Evolutionary conservation across 1,284 basidiomycete genomes (phyloP), one percentile per base, ranked within the genome.

Genomic region (Cryptococcus wingfieldii): DNA sequence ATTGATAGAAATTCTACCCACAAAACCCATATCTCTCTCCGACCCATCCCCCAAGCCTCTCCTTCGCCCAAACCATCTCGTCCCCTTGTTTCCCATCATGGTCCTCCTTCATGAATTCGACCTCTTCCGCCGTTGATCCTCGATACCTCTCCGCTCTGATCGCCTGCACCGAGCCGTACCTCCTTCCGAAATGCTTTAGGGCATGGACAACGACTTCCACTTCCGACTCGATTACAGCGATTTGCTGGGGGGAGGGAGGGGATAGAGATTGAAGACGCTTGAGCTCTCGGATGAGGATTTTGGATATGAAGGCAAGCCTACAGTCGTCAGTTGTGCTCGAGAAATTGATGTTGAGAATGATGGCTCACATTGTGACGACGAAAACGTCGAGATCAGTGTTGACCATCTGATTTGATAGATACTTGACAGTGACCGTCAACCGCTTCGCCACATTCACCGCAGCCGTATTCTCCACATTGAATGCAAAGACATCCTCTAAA

Each of bases 301-400:
- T 70, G 37, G 65, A 59, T 4, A 70, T 54, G 50, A 70, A 71
- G 1, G 62, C 65, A 65, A 67, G 70, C 19, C 71, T 72, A 52
- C 19, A 27, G 18, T 23, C 10, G 19, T 46, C 45, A 7, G 31
- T 54, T 49, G 53, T 28, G 18, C 27, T 19, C 38, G 19, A 42
- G 25, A 13, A 27, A n/a, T 42, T 14, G 41, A 46, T 6, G 19
- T 19, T 2, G 19, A 19, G 19, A 19, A 2, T 27, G 6, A 47
- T n/a, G 16, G 65, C 70, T 53, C 59, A 72, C 66, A 62, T 61
- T 62, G 71, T 71, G 28, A 65, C 64, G n/a, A 70, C 64, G 44
- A 72, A 71, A 3, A 71, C 64, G 50, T 71, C 69, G 23, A 69
- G 37, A 38, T 71, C 69, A 5, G 54, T 47, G 5, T 38, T 54